Evolutionary conservation across 2,329 filamentous ascomycete genomes (phyloP).

Genomic region (Fusarium humuli): DNA sequence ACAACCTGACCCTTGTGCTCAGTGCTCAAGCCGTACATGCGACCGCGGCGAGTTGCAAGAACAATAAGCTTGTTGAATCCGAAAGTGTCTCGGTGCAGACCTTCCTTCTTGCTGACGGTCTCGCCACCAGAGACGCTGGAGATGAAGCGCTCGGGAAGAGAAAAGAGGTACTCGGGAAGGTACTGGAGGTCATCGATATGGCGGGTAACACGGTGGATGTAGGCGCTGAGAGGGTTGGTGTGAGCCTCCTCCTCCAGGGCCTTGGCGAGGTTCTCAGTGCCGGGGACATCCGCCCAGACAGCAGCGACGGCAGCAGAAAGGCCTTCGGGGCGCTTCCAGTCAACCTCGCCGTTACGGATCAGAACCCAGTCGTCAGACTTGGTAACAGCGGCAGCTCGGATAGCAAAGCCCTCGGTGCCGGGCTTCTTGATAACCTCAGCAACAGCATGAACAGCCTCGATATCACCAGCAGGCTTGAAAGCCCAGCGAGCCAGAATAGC

Average conservation of each 20-base stretch:
- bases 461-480: slow-evolving; percentile 58
- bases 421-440: slow-evolving; percentile 84
- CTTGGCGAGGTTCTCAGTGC: slow-evolving; percentile 78
- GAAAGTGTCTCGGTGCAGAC: slow-evolving; percentile 77
- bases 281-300: slow-evolving; percentile 81
- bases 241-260: slow-evolving; percentile 89
- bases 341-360: slow-evolving; percentile 81
- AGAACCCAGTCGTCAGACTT: slow-evolving; percentile 82
- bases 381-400: slow-evolving; percentile 79
- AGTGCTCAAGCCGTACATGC: slow-evolving; percentile 82
- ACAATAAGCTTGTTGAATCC: slow-evolving; percentile 89
- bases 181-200: slow-evolving; percentile 82
- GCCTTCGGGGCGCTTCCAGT: slow-evolving; percentile 86
- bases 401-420: slow-evolving; percentile 75
- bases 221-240: slow-evolving; percentile 82
- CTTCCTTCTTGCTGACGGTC: slow-evolving; percentile 56
- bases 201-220: slow-evolving; percentile 85
- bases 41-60: slow-evolving; percentile 81
- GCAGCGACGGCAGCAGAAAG: slow-evolving; percentile 84
- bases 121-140: slow-evolving; percentile 72
- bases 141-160: slow-evolving; percentile 75
- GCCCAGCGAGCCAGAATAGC: slow-evolving; percentile 81
- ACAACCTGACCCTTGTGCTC: slow-evolving; percentile 78
- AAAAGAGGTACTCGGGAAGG: slow-evolving; percentile 78
- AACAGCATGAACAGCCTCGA: slow-evolving; percentile 72